Percentiles rank a stretch among this genome's conserved stretches.
Conservation (phyloP, 2,329 filamentous ascomycete species). For the Nigrograna mackinnonii region DNA sequence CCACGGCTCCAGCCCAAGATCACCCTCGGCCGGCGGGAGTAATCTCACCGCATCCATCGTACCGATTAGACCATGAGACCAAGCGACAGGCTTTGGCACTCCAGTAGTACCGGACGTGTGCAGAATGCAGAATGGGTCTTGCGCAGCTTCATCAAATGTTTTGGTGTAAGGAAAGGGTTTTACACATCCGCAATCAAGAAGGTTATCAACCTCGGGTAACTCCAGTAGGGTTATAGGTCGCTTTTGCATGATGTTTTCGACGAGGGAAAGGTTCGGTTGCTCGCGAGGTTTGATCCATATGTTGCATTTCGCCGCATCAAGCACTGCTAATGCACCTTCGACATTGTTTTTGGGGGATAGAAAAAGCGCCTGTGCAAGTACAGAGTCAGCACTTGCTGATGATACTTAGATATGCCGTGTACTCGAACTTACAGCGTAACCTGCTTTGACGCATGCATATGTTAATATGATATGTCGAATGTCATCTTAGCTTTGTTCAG, state of each 20-base stretch:
- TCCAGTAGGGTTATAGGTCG: conserved; percentile 15
- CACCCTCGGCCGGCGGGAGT: conserved; percentile 35
- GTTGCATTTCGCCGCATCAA: conserved; percentile 18
- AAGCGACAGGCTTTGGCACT: conserved; percentile 37
- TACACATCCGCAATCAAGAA: conserved; percentile 11
- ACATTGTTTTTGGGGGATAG: conserved; percentile 24
- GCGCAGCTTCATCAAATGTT: conserved; percentile 20
- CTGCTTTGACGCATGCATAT: conserved; percentile 44
- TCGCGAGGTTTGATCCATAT: conserved; percentile 18
- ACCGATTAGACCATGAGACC: conserved; percentile 34
- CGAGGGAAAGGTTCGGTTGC: conserved; percentile 6
- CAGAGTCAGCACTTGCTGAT: background rate
- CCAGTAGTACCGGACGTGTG: conserved; percentile 43
- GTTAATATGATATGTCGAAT: conserved; percentile 41
- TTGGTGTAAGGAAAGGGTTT: conserved; percentile 17
- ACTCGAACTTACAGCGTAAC: conserved; percentile 24
- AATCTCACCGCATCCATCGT: conserved; percentile 44
- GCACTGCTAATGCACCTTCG: conserved; percentile 21
- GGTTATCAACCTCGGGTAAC: conserved; percentile 15
- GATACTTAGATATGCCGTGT: background rate
- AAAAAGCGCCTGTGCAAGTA: conserved; percentile 12
- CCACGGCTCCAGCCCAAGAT: conserved; percentile 20
- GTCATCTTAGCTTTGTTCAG: conserved; percentile 33
- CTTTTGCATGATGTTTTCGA: conserved; percentile 11
- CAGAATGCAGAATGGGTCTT: conserved; percentile 29